Conservation (phyloP, 345 rosid species). For the Jatropha curcas region DNA sequence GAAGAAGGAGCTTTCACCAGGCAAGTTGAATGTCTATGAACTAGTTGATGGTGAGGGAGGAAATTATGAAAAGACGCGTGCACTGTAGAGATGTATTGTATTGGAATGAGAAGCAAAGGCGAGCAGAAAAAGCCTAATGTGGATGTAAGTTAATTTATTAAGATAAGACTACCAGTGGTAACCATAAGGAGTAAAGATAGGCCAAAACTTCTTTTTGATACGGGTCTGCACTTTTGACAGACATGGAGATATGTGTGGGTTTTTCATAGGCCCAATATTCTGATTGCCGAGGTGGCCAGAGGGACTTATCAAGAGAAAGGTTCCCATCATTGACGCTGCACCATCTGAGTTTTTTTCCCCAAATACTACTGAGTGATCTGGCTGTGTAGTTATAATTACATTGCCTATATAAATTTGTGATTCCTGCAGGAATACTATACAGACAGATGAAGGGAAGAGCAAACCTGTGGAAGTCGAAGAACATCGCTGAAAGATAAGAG, state of each 20-base stretch:
- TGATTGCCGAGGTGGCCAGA: conserved; percentile 66
- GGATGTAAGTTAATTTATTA: conserved; percentile 71
- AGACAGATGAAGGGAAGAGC: conserved; percentile 88
- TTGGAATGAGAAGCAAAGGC: too few relatives aligned
- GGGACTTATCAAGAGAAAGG: conserved; percentile 88
- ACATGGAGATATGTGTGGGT: conserved; percentile 95
- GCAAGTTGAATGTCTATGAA: too few relatives aligned
- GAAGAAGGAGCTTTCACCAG: too few relatives aligned
- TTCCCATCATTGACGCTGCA: too few relatives aligned
- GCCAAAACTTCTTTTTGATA: conserved; percentile 88
- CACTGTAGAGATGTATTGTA: conserved; percentile 43
- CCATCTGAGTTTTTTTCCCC: neutral
- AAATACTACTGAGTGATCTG: neutral
- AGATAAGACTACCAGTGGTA: conserved; percentile 82
- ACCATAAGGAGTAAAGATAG: conserved; percentile 84
- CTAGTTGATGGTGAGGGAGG: conserved; percentile 99
- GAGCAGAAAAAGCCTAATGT: conserved; percentile 70
- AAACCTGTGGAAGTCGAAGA: conserved; percentile 83
- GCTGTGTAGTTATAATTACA: neutral
- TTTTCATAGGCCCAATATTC: conserved; percentile 86
- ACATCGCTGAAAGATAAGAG: conserved; percentile 78
- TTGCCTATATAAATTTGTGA: conserved; percentile 3
- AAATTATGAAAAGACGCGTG: conserved; percentile 83
- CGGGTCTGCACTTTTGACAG: conserved; percentile 88
- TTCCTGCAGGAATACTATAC: conserved; percentile 66